phyloP scores from a whole-genome alignment of 495 filamentous ascomycete species.

The Trichocladium uniseriatum region DNA sequence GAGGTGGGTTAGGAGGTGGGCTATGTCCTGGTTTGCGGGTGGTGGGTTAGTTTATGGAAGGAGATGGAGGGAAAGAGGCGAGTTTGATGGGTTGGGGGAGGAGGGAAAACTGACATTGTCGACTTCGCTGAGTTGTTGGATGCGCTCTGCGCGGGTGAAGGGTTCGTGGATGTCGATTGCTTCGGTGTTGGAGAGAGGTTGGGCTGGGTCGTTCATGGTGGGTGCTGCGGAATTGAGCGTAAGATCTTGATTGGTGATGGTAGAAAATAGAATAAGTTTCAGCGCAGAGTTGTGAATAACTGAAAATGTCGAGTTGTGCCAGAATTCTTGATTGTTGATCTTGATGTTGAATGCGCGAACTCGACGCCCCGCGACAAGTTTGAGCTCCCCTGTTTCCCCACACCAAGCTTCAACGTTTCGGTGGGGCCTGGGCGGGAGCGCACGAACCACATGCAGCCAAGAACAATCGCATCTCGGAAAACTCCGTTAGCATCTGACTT shows the following conservation, averaged over 20 bases:
- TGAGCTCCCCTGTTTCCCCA: neutral
- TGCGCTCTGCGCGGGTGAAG: conserved; percentile 59
- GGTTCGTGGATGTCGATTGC: conserved; percentile 25
- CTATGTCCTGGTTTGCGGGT: conserved; percentile 28
- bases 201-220: conserved; percentile 7
- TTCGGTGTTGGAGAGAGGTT: conserved; percentile 1
- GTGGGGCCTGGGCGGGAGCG: conserved; percentile 1
- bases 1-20: conserved; percentile 54
- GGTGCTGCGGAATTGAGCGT: neutral
- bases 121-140: conserved; percentile 66
- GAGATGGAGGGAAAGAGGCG: neutral
- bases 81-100: too few species aligned
- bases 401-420: neutral
- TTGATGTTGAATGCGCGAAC: too few species aligned
- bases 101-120: conserved; percentile 45
- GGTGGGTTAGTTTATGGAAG: conserved; percentile 3
- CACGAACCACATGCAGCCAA: conserved; percentile 7
- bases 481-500: neutral
- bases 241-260: too few species aligned
- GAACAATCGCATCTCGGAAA: neutral
- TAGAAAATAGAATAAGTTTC: too few species aligned
- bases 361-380: too few species aligned
- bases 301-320: too few species aligned
- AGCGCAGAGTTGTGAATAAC: too few species aligned
- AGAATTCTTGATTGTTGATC: too few species aligned